Percentiles rank a stretch among this genome's conserved stretches.
phyloP scores from a whole-genome alignment of 2,329 filamentous ascomycete species.

The Microsporum audouinii region DNA sequence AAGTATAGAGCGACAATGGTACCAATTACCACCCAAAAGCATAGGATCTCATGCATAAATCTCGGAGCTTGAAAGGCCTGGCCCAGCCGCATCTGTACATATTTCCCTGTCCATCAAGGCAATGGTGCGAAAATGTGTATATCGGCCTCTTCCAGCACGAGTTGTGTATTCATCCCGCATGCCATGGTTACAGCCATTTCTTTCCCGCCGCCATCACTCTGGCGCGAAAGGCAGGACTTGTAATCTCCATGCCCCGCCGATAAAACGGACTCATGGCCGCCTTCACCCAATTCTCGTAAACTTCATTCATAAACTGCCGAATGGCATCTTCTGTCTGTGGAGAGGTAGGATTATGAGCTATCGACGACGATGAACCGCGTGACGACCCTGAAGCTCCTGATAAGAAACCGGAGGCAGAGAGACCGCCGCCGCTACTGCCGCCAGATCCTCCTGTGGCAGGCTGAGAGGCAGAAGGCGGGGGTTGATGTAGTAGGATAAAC shows the following conservation, averaged over 20 bases:
- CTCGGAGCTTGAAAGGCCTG: not conserved
- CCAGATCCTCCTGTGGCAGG: constrained; percentile 16
- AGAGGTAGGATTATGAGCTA: constrained; percentile 72
- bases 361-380: constrained; percentile 52
- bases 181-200: constrained; percentile 64
- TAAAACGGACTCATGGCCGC: constrained; percentile 97
- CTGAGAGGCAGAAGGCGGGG: constrained; percentile 37
- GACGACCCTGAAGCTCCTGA: constrained; percentile 20
- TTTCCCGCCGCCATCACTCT: constrained; percentile 78
- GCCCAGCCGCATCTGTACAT: too few relatives aligned
- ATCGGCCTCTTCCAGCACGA: not conserved
- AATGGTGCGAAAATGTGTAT: too few relatives aligned
- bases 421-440: constrained; percentile 7
- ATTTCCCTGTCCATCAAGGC: not conserved
- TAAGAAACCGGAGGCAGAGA: constrained; percentile 11
- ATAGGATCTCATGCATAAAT: not conserved
- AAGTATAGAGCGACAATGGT: too few relatives aligned
- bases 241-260: constrained; percentile 68
- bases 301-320: constrained; percentile 84
- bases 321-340: constrained; percentile 92
- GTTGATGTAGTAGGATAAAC: constrained; percentile 87
- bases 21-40: not conserved
- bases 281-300: constrained; percentile 96
- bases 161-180: constrained; percentile 15
- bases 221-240: constrained; percentile 72